Evolutionary conservation across 345 rosid species (phyloP).

Genomic region (Fremontodendron californicum): DNA sequence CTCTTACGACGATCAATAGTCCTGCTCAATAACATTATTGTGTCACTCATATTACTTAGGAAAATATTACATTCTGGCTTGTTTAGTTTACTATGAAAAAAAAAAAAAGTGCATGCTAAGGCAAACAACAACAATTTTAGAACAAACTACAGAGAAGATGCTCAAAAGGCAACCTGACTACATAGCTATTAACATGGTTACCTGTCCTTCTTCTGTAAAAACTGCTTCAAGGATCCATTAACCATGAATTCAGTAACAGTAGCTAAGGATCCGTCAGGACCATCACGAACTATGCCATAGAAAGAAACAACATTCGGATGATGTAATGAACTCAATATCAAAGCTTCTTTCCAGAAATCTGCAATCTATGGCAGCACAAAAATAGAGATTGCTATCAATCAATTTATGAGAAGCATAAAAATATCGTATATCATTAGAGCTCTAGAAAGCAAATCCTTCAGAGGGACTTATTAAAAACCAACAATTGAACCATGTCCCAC

Average conservation of each 20-base stretch:
- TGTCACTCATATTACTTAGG: slow-evolving; percentile 17
- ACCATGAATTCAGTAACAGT: slow-evolving; percentile 98
- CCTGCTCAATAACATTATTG: slow-evolving; percentile 38
- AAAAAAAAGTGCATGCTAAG: background rate
- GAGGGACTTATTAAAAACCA: background rate
- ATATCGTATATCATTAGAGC: background rate
- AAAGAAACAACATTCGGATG: slow-evolving; percentile 98
- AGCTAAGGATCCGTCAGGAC: slow-evolving; percentile 94
- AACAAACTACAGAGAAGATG: slow-evolving; percentile 6
- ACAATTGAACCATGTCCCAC: background rate
- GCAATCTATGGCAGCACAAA: slow-evolving; percentile 59
- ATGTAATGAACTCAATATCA: slow-evolving; percentile 88
- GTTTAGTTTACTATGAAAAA: slow-evolving; percentile 5
- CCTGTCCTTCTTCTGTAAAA: slow-evolving; percentile 97
- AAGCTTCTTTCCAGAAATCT: slow-evolving; percentile 98
- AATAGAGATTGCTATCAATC: slow-evolving; percentile 14
- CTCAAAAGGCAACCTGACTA: slow-evolving; percentile 11
- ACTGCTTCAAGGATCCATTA: slow-evolving; percentile 97
- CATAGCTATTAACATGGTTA: slow-evolving; percentile 26
- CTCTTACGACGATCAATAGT: slow-evolving; percentile 99
- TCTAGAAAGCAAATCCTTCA: background rate
- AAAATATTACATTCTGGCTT: slow-evolving; percentile 16
- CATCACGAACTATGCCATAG: slow-evolving; percentile 99
- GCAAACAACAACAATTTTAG: background rate
- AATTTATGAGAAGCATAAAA: slow-evolving; percentile 12